Percentiles rank a stretch among this genome's conserved stretches.
Conservation (phyloP, 2,329 filamentous ascomycete genomes). For the Sarocladiaceae sp. region DNA sequence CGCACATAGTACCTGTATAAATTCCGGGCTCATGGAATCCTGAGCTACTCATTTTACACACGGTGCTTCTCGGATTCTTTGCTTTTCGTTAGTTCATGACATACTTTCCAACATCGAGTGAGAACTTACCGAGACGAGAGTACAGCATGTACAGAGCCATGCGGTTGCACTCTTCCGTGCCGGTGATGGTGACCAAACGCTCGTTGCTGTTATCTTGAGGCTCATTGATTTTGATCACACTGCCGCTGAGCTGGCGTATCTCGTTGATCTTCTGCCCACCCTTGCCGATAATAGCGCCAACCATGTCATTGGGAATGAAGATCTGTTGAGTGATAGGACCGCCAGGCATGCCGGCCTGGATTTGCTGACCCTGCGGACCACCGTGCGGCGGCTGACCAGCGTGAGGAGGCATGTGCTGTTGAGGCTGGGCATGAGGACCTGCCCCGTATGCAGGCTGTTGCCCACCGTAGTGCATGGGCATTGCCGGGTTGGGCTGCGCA, state of each 20-base stretch:
- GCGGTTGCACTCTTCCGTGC: slow-evolving; percentile 96
- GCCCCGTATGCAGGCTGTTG: slow-evolving; percentile 62
- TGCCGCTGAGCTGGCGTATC: slow-evolving; percentile 93
- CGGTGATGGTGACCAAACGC: slow-evolving; percentile 93
- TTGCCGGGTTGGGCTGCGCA: slow-evolving; percentile 58
- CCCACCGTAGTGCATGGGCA: slow-evolving; percentile 74
- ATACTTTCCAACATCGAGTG: not conserved
- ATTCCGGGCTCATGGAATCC: not conserved
- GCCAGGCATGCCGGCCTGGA: slow-evolving; percentile 57
- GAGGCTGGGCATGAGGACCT: slow-evolving; percentile 69
- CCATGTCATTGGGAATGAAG: slow-evolving; percentile 99
- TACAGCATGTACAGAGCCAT: slow-evolving; percentile 99
- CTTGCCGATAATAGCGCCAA: slow-evolving; percentile 98
- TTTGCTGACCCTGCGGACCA: slow-evolving; percentile 69
- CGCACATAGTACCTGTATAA: not conserved
- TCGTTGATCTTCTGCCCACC: slow-evolving; percentile 99
- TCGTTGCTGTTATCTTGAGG: slow-evolving; percentile 99
- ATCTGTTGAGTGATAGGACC: slow-evolving; percentile 92
- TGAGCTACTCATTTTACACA: slow-evolving; percentile 23
- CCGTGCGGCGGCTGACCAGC: slow-evolving; percentile 51
- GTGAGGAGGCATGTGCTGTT: slow-evolving; percentile 55
- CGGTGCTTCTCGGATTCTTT: slow-evolving; percentile 43
- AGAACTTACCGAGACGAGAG: slow-evolving; percentile 78
- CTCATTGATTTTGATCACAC: slow-evolving; percentile 99
- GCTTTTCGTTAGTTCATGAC: slow-evolving; percentile 19